Base-by-base conservation (phyloP, 495 filamentous ascomycete genomes). In the Elasticomyces elasticus region DNA sequence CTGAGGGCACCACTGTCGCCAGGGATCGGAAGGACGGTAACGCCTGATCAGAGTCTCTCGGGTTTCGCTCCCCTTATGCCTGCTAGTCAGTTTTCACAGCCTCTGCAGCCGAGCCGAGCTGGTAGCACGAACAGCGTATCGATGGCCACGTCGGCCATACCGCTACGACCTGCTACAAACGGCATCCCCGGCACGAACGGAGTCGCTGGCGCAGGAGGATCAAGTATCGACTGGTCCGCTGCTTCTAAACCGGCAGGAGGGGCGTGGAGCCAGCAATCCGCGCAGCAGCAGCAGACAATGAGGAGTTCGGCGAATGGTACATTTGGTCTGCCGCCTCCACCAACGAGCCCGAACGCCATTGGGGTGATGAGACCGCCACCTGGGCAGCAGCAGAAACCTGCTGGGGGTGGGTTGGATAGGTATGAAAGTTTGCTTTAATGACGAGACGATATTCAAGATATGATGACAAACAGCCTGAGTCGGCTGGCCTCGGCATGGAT, bases 21-120 rank as follows among this genome's bases (percentile, higher is more conserved):
- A 4, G 45, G 65, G 28, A 66, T 60, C 19, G 64, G 72, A 49
- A 73, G 76, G 0, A 72, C 76, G 26, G 72, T 79, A 11, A 66
- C 64, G 0, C 64, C 64, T 1, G 64, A 66, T 42, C 42, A 54
- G 12, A 57, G 23, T 12, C 51, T 66, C 0, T 48, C 30, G 12
- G 25, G 49, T 13, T 64, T 66, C 45, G 56, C 59, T 4, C 19
- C 59, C 1, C 47, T 61, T 17, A 58, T 52, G 28, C 59, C 59
- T 4, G 28, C 50, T 15, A 56, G 52, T 23, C 59, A 49, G 25
- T 65, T 37, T 38, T 55, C 54, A 2, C 53, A 58, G 25, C 60
- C 62, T 13, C 48, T 66, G 22, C 61, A 66, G 37, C 63, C 61
- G 1, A 41, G 26, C 26, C 55, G 31, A 30, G n/a, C 43, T 19